phyloP scores from a whole-genome alignment of 2,329 filamentous ascomycete species.

The Epichloe baconii region DNA sequence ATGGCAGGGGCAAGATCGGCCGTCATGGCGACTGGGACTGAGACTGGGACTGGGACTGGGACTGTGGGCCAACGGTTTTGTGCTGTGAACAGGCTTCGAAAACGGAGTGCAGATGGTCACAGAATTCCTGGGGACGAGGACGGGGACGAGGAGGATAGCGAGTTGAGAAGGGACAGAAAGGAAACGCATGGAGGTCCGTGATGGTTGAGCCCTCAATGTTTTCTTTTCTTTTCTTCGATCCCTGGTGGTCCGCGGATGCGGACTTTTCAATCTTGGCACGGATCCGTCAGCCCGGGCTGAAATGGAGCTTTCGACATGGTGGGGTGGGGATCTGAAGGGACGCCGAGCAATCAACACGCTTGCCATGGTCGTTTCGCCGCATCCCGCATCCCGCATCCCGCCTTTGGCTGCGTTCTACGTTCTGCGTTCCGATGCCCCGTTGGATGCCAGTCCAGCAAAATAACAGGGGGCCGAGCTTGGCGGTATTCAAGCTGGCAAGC shows the following conservation, averaged over 20 bases:
- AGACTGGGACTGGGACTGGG: no score
- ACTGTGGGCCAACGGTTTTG: background rate
- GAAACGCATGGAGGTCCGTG: no score
- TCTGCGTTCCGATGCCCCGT: background rate
- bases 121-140: background rate
- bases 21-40: constrained; percentile 11
- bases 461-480: background rate
- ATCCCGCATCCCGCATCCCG: background rate
- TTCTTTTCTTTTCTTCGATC: background rate
- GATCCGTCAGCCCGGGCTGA: background rate
- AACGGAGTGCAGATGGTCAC: background rate
- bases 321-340: background rate
- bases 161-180: background rate
- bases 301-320: background rate
- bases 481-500: background rate
- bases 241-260: background rate
- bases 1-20: constrained; percentile 11
- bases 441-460: background rate
- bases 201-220: no score
- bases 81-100: background rate
- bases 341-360: background rate
- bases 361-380: background rate
- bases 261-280: background rate
- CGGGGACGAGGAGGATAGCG: background rate
- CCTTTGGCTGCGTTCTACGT: background rate